Conservation (phyloP, 2,329 filamentous ascomycete genomes). For the Claviceps pusilla region DNA sequence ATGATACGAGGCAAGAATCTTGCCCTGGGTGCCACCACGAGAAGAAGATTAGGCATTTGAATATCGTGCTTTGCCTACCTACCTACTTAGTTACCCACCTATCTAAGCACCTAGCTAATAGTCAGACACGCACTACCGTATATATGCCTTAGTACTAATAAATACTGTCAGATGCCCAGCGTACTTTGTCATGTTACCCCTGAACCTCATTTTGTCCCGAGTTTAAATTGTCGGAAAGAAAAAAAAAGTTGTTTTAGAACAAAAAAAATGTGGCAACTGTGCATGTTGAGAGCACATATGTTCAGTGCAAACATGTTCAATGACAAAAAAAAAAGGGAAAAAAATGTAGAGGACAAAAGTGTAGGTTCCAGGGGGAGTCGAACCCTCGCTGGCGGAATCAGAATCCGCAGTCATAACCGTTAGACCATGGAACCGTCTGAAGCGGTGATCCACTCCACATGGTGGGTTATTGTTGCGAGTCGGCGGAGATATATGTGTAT, state of each 20-base stretch:
- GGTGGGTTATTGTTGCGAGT: constrained; percentile 4
- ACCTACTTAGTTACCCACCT: background rate
- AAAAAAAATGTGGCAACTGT: no score
- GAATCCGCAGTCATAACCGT: constrained; percentile 23
- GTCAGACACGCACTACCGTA: no score
- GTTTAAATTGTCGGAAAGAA: no score
- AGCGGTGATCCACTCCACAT: constrained; percentile 14
- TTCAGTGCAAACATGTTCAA: no score
- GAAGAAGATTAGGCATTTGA: background rate
- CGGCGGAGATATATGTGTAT: background rate
- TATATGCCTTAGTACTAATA: no score
- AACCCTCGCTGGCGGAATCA: constrained; percentile 24
- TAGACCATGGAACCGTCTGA: constrained; percentile 20
- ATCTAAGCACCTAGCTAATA: no score
- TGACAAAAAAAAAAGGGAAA: background rate
- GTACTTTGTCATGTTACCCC: no score
- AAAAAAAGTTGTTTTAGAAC: no score
- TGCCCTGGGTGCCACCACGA: background rate
- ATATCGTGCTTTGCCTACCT: background rate
- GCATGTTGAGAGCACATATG: no score
- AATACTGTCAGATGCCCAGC: no score
- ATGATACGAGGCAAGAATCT: background rate
- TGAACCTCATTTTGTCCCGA: no score
- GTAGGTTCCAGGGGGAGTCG: constrained; percentile 21
- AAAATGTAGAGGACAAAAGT: constrained; percentile 6